Percentiles rank a stretch among this genome's conserved stretches.
These are phyloP conservation scores for Candida insectorum DNA, from an alignment of 805 yeast genomes.

Conservation along the genomic window DNA sequence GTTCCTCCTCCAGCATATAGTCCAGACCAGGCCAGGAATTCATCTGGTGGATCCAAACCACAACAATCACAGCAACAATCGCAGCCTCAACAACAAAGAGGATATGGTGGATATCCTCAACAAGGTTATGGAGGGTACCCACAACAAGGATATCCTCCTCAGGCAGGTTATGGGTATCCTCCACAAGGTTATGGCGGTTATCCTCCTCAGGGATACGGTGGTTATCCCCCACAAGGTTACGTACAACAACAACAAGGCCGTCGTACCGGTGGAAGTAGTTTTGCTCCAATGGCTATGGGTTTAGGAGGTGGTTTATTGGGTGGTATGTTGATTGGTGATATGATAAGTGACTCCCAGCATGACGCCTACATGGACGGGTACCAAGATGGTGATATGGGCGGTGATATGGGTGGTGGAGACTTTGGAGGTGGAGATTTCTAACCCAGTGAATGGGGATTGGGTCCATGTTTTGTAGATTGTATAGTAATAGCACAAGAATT, in stretches of 20 bases:
- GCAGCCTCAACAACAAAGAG: constrained; percentile 1
- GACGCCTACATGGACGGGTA: constrained; percentile 15
- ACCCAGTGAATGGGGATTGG: too few relatives aligned
- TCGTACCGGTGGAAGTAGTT: constrained; percentile 27
- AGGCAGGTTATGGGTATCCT: constrained; percentile 15
- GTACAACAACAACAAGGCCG: constrained; percentile 17
- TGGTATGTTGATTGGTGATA: constrained; percentile 51
- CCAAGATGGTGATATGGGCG: constrained; percentile 37
- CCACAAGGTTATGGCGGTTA: constrained; percentile 26
- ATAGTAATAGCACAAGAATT: too few relatives aligned
- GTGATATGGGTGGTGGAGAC: constrained; percentile 10
- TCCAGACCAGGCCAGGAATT: constrained; percentile 8
- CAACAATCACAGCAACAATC: neutral
- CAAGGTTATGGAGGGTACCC: constrained; percentile 11
- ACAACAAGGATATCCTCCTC: constrained; percentile 7
- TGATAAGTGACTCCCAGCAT: constrained; percentile 32
- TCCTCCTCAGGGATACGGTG: constrained; percentile 25
- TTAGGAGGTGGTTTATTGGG: constrained; percentile 58
- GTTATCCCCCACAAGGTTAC: constrained; percentile 17
- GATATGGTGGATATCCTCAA: constrained; percentile 6
- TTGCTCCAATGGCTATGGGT: constrained; percentile 42
- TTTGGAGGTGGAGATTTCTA: constrained; percentile 11
- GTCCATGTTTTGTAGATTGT: neutral
- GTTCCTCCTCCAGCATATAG: constrained; percentile 45
- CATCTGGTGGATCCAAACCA: neutral